phyloP scores from a whole-genome alignment of 1,284 basidiomycete genomes.

The Ganoderma sinense region DNA sequence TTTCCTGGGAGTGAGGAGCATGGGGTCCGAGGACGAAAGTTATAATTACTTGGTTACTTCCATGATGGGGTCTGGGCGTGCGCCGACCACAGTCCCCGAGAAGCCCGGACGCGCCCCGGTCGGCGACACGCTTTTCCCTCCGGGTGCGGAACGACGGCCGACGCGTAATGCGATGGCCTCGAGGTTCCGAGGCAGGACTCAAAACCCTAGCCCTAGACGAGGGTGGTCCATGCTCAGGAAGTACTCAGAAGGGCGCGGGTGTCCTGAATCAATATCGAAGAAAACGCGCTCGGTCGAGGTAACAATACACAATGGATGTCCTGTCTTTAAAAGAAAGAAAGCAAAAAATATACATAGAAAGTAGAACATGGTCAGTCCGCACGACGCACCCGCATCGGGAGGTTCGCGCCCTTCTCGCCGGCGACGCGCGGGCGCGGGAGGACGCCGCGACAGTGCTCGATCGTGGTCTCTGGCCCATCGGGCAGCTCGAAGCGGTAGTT shows the following conservation, averaged over 20 bases:
- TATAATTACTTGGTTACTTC: too few species aligned
- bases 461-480: conserved; percentile 46
- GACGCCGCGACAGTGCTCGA: conserved; percentile 44
- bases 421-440: conserved; percentile 52
- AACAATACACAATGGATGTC: not conserved
- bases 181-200: too few species aligned
- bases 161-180: not conserved
- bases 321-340: not conserved
- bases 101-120: not conserved
- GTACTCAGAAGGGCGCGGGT: too few species aligned
- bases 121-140: not conserved
- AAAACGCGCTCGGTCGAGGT: not conserved
- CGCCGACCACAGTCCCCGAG: not conserved
- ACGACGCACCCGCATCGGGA: conserved; percentile 50
- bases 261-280: too few species aligned
- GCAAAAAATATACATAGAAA: not conserved
- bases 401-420: conserved; percentile 48
- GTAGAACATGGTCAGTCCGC: conserved; percentile 24
- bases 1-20: too few species aligned
- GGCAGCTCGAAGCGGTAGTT: conserved; percentile 54
- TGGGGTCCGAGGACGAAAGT: too few species aligned
- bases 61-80: not conserved
- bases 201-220: too few species aligned
- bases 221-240: too few species aligned
- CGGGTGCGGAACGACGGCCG: not conserved